phyloP scores from a whole-genome alignment of 371 early-diverging fungal species.

The Mortierella sp. region DNA sequence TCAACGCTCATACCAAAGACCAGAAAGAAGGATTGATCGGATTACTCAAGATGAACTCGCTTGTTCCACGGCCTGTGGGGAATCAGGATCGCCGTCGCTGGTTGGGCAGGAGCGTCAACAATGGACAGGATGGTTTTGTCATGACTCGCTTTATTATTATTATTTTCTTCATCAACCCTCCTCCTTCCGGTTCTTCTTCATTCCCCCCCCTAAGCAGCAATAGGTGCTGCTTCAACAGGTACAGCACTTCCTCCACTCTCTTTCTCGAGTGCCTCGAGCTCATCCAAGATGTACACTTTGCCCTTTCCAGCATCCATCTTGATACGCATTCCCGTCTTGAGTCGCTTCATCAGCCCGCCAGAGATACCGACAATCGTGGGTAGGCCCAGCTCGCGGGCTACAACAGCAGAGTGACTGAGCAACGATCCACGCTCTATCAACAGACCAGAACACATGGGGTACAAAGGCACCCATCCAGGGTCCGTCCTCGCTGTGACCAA shows the following conservation, averaged over 20 bases:
- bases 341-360: conserved; percentile 50
- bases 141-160: no score
- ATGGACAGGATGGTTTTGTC: conserved; percentile 37
- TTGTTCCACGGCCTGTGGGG: conserved; percentile 46
- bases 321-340: conserved; percentile 48
- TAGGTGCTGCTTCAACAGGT: conserved; percentile 4
- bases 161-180: no score
- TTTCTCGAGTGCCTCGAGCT: conserved; percentile 49
- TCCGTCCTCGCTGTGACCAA: conserved; percentile 54
- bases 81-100: conserved; percentile 45
- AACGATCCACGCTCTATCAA: conserved; percentile 54
- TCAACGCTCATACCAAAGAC: conserved; percentile 33
- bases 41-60: conserved; percentile 44
- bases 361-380: conserved; percentile 56
- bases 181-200: no score
- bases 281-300: conserved; percentile 51
- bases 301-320: conserved; percentile 54
- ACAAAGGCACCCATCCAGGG: conserved; percentile 57
- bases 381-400: conserved; percentile 53
- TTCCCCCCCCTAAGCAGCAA: conserved; percentile 8
- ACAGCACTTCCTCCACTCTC: conserved; percentile 1
- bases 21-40: conserved; percentile 38
- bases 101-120: conserved; percentile 34
- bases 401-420: conserved; percentile 54
- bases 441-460: conserved; percentile 53